These are phyloP conservation scores for Schoenoplectus tabernaemontani DNA, from an alignment of 202 grass and related monocot species.

Conservation along the genomic window DNA sequence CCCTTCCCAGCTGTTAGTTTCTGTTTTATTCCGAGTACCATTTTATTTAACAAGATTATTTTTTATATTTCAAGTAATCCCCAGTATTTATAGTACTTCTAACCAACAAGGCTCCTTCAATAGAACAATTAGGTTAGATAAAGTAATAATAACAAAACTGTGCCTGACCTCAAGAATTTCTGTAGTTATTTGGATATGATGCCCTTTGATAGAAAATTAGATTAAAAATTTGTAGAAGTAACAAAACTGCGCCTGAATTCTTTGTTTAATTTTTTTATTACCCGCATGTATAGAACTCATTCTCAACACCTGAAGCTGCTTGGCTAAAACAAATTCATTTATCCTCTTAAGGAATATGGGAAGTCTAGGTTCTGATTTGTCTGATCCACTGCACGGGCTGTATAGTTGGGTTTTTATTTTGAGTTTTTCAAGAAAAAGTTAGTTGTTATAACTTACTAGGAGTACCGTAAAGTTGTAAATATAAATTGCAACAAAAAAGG, in stretches of 20 bases:
- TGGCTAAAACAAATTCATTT: background rate
- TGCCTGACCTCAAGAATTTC: background rate
- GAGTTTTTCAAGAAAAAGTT: background rate
- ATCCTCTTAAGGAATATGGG: background rate
- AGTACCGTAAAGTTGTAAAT: background rate
- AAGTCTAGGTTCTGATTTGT: background rate
- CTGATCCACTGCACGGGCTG: background rate
- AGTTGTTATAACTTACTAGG: background rate
- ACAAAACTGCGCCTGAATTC: background rate
- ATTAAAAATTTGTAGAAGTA: background rate
- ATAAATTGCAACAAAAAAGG: background rate
- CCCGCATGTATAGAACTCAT: background rate
- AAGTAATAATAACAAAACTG: background rate
- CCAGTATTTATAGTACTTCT: background rate
- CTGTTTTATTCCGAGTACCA: constrained; percentile 15
- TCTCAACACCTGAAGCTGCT: no score
- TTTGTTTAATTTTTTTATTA: background rate
- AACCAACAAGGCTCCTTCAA: background rate
- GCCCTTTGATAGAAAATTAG: background rate
- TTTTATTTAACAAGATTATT: background rate
- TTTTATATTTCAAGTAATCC: background rate
- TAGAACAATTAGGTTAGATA: background rate
- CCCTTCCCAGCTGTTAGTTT: constrained; percentile 79
- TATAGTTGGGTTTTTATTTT: background rate
- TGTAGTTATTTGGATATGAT: background rate